A percentile compares a stretch with the other conserved stretches of the same genome.
Conservation (phyloP, 257 asterid species). For the Solanum chmielewskii region DNA sequence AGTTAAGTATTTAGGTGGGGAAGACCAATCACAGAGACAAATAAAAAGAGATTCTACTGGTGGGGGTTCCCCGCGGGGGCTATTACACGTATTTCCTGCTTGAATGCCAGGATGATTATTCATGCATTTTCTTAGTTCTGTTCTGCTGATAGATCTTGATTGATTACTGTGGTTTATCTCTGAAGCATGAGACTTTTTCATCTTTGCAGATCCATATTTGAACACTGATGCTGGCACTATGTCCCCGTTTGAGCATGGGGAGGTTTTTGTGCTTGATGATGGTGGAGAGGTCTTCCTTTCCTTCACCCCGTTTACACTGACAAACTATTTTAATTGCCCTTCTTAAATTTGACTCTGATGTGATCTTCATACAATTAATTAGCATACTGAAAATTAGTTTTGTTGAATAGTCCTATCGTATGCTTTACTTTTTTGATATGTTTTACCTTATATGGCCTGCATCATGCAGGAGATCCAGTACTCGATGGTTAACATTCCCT, state of each 20-base stretch:
- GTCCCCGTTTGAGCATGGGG: conserved; percentile 99
- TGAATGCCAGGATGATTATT: background rate
- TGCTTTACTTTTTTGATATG: background rate
- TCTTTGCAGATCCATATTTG: conserved; percentile 75
- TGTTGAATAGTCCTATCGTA: background rate
- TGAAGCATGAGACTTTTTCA: background rate
- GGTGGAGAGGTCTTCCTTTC: conserved; percentile 81
- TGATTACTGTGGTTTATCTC: background rate
- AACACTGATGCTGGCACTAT: conserved; percentile 96
- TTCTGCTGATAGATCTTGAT: background rate
- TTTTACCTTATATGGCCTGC: background rate
- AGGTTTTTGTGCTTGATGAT: conserved; percentile 94
- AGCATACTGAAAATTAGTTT: background rate
- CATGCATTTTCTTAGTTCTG: background rate
- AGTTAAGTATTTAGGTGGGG: background rate
- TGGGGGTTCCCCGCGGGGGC: background rate
- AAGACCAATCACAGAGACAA: background rate
- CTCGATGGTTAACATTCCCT: background rate
- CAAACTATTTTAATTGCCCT: background rate
- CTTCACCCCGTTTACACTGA: background rate
- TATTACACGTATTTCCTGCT: background rate
- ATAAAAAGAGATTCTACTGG: background rate
- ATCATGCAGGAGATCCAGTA: background rate
- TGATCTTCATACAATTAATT: background rate
- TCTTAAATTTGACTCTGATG: background rate